Evolutionary conservation across 768 basidiomycete species (phyloP).

Genomic region (Lactarius quietus): DNA sequence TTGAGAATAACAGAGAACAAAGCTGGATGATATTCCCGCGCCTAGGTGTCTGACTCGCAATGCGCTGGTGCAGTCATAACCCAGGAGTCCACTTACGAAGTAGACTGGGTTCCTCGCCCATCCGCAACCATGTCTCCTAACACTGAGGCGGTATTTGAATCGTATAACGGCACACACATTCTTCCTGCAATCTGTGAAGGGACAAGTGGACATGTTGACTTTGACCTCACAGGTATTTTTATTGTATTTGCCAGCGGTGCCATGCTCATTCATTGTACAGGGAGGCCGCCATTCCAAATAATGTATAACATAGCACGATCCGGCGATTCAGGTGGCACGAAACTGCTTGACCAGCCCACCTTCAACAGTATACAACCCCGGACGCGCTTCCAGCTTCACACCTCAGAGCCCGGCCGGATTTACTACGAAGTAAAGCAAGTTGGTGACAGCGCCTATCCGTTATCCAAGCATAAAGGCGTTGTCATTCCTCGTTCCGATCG

Average conservation of each 20-base stretch:
- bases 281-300: constrained; percentile 90
- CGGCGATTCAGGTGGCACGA: constrained; percentile 62
- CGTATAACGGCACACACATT: constrained; percentile 70
- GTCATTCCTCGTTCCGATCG: constrained; percentile 66
- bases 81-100: constrained; percentile 59
- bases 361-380: constrained; percentile 82
- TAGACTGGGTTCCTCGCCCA: constrained; percentile 80
- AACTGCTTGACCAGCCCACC: constrained; percentile 68
- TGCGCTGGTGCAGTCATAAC: constrained; percentile 72
- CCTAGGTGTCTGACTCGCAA: constrained; percentile 74
- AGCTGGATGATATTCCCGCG: not conserved
- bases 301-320: constrained; percentile 82
- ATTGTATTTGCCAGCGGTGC: not conserved
- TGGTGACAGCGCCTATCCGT: constrained; percentile 80
- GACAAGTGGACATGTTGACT: constrained; percentile 72
- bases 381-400: constrained; percentile 79
- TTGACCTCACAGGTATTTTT: constrained; percentile 66
- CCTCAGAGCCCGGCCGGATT: constrained; percentile 70
- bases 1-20: not conserved
- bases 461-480: constrained; percentile 58
- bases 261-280: constrained; percentile 37
- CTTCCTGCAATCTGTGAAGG: constrained; percentile 81
- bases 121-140: constrained; percentile 61
- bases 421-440: constrained; percentile 90
- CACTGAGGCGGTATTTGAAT: constrained; percentile 52